phyloP scores from a whole-genome alignment of 2,329 filamentous ascomycete species.

The Grosmannia serpens region DNA sequence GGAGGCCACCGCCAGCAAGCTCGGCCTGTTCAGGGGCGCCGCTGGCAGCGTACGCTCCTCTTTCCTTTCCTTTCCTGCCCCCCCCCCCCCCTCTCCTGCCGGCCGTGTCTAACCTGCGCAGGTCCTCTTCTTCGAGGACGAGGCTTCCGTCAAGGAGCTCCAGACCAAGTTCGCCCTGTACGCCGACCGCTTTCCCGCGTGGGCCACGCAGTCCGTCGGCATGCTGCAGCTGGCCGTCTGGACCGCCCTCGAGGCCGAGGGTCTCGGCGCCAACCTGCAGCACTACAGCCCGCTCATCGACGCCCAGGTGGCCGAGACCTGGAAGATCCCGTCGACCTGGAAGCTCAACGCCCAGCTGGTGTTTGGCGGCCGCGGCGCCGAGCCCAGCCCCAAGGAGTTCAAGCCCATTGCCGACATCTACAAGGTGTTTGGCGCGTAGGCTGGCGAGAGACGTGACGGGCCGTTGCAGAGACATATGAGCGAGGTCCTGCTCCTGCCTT shows the following conservation, averaged over 20 bases:
- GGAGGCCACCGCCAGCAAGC: constrained; percentile 34
- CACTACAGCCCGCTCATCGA: constrained; percentile 88
- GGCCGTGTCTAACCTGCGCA: constrained; percentile 15
- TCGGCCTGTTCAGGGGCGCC: constrained; percentile 51
- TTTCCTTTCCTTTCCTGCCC: background rate
- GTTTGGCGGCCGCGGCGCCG: constrained; percentile 55
- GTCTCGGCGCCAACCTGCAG: constrained; percentile 79
- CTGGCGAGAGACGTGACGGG: too few relatives aligned
- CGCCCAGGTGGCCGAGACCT: constrained; percentile 54
- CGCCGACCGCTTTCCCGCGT: constrained; percentile 67
- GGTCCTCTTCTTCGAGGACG: constrained; percentile 81
- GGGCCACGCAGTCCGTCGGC: constrained; percentile 64
- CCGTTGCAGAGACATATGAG: too few relatives aligned
- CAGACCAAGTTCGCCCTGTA: constrained; percentile 61
- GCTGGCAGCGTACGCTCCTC: constrained; percentile 57
- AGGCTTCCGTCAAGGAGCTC: constrained; percentile 50
- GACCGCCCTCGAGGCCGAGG: constrained; percentile 73
- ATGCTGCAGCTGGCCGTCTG: constrained; percentile 77
- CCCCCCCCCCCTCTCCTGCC: background rate
- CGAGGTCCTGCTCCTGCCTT: too few relatives aligned
- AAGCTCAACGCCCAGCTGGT: constrained; percentile 73
- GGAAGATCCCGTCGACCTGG: constrained; percentile 63
- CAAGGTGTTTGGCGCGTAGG: constrained; percentile 3
- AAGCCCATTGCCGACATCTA: constrained; percentile 50
- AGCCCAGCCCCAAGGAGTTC: constrained; percentile 52